Conservation (phyloP, 2,329 filamentous ascomycete species). For the Aspergillus udagawae region DNA sequence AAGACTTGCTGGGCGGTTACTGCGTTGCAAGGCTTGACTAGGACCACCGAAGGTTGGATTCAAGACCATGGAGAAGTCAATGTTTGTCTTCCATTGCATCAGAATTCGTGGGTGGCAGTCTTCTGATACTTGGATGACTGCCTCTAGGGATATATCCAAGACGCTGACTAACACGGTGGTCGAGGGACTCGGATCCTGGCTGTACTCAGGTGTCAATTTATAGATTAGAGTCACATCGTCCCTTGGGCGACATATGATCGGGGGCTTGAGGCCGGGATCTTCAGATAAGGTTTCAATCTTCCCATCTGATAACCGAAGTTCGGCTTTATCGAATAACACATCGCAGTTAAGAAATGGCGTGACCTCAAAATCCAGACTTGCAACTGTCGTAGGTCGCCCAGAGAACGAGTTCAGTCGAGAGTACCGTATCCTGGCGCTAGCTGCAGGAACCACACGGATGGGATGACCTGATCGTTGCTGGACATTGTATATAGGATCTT, state of each 20-base stretch:
- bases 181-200: constrained; percentile 32
- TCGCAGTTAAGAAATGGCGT: constrained; percentile 50
- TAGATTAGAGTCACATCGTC: constrained; percentile 58
- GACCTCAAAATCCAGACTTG: constrained; percentile 54
- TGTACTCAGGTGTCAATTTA: constrained; percentile 43
- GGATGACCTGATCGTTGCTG: constrained; percentile 50
- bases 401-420: constrained; percentile 45
- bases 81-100: constrained; percentile 48
- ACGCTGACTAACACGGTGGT: constrained; percentile 36
- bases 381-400: constrained; percentile 45
- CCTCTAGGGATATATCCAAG: constrained; percentile 47
- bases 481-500: constrained; percentile 51
- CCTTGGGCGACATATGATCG: constrained; percentile 46
- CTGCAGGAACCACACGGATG: constrained; percentile 52
- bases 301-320: constrained; percentile 46
- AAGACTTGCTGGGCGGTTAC: constrained; percentile 43
- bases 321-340: constrained; percentile 47
- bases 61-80: constrained; percentile 46
- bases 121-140: constrained; percentile 37
- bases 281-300: constrained; percentile 42
- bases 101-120: constrained; percentile 42
- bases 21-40: constrained; percentile 43
- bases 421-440: constrained; percentile 55
- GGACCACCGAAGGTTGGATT: constrained; percentile 47
- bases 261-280: constrained; percentile 29